phyloP scores from a whole-genome alignment of 371 early-diverging fungal species.

The Smittium mucronatum region DNA sequence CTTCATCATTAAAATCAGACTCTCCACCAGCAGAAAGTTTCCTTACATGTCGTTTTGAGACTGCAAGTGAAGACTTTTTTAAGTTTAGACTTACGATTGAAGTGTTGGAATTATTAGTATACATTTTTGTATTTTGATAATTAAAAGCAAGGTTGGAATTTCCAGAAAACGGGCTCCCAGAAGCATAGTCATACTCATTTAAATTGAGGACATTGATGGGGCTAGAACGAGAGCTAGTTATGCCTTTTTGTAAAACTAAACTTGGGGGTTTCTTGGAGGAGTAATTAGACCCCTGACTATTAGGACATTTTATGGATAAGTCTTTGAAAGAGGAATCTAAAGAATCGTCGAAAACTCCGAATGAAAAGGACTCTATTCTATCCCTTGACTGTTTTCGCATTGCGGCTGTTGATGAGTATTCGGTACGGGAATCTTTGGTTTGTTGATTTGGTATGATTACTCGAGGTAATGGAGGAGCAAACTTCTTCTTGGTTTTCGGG shows the following conservation, averaged over 20 bases:
- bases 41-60: not conserved
- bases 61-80: not conserved
- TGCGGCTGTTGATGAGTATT: not conserved
- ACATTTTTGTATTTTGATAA: not conserved
- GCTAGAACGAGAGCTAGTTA: not conserved
- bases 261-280: not conserved
- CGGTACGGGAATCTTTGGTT: not conserved
- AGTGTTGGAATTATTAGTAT: not conserved
- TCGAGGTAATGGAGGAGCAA: not conserved
- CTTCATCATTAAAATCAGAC: not conserved
- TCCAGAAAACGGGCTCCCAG: not conserved
- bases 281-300: not conserved
- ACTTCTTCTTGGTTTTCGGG: not conserved
- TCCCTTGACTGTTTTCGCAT: not conserved
- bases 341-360: not conserved
- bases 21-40: not conserved
- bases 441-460: not conserved
- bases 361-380: not conserved
- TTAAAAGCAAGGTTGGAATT: not conserved
- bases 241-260: not conserved
- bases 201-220: not conserved
- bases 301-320: not conserved
- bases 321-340: not conserved
- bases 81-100: not conserved
- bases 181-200: not conserved